phyloP scores from a whole-genome alignment of 2,329 filamentous ascomycete species.

The Elsinoe australis region DNA sequence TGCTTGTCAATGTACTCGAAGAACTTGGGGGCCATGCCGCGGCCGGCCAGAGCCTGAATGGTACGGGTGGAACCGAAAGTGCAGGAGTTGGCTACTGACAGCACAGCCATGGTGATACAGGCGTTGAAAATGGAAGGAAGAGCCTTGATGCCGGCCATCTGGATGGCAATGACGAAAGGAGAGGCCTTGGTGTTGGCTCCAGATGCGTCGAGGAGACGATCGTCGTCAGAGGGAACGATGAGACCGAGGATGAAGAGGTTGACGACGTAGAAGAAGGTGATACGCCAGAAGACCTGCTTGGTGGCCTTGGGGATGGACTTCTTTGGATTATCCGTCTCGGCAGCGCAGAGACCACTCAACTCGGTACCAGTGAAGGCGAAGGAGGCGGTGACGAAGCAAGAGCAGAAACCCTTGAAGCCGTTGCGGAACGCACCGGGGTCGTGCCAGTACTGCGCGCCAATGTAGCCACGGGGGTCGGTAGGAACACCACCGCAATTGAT shows the following conservation, averaged over 20 bases:
- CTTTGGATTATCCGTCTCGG: slow-evolving; percentile 42
- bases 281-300: slow-evolving; percentile 24
- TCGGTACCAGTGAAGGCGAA: slow-evolving; percentile 58
- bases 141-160: slow-evolving; percentile 49
- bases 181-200: slow-evolving; percentile 39
- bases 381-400: slow-evolving; percentile 57
- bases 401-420: slow-evolving; percentile 58
- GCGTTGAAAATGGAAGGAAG: slow-evolving; percentile 59
- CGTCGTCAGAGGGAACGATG: slow-evolving; percentile 22
- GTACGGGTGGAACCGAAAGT: slow-evolving; percentile 52
- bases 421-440: slow-evolving; percentile 38
- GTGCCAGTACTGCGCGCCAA: slow-evolving; percentile 49
- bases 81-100: slow-evolving; percentile 50
- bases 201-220: slow-evolving; percentile 28
- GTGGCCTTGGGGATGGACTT: slow-evolving; percentile 30
- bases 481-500: slow-evolving; percentile 54
- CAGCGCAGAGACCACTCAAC: slow-evolving; percentile 44
- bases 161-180: slow-evolving; percentile 58
- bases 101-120: slow-evolving; percentile 52
- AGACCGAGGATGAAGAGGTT: slow-evolving; percentile 23
- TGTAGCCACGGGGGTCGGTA: slow-evolving; percentile 45
- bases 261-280: slow-evolving; percentile 24
- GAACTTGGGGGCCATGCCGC: slow-evolving; percentile 64
- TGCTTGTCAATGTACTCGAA: slow-evolving; percentile 75
- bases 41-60: slow-evolving; percentile 38